phyloP scores from a whole-genome alignment of 2,329 filamentous ascomycete genomes.

The Pestalotiopsis sp. region DNA sequence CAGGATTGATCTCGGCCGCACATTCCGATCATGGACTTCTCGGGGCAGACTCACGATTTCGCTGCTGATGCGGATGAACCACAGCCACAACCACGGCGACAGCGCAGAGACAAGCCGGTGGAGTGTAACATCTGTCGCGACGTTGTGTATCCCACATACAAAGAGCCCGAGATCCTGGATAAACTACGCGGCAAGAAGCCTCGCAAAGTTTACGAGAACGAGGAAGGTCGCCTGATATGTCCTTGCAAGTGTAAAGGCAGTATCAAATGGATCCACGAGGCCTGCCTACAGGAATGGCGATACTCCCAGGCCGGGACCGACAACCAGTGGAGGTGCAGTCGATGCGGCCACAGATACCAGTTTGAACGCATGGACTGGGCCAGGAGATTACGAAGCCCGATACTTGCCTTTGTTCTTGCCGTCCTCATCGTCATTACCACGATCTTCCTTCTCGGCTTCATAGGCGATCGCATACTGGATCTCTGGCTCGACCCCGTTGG shows the following conservation, averaged over 20 bases:
- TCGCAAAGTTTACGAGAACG: conserved; percentile 64
- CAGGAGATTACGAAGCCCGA: conserved; percentile 66
- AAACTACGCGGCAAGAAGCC: conserved; percentile 26
- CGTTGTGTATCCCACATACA: conserved; percentile 52
- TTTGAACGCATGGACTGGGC: conserved; percentile 79
- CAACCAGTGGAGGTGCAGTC: conserved; percentile 68
- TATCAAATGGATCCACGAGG: conserved; percentile 92
- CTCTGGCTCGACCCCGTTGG: conserved; percentile 81
- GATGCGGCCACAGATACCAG: conserved; percentile 82
- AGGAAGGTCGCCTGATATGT: conserved; percentile 80
- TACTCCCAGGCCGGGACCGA: conserved; percentile 76
- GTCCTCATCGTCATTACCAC: conserved; percentile 69
- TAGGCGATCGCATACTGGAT: conserved; percentile 91
- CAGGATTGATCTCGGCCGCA: neutral
- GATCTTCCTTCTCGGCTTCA: conserved; percentile 84
- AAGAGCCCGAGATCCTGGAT: conserved; percentile 32
- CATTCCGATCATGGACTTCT: neutral
- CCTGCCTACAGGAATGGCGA: conserved; percentile 83
- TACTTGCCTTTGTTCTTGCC: conserved; percentile 73
- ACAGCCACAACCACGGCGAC: neutral
- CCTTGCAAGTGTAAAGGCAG: conserved; percentile 94
- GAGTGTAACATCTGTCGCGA: conserved; percentile 91
- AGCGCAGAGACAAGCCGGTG: conserved; percentile 19
- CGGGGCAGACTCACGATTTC: neutral
- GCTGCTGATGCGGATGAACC: neutral